Conservation (phyloP, 306 rosid species). For the Castanopsis chinensis region DNA sequence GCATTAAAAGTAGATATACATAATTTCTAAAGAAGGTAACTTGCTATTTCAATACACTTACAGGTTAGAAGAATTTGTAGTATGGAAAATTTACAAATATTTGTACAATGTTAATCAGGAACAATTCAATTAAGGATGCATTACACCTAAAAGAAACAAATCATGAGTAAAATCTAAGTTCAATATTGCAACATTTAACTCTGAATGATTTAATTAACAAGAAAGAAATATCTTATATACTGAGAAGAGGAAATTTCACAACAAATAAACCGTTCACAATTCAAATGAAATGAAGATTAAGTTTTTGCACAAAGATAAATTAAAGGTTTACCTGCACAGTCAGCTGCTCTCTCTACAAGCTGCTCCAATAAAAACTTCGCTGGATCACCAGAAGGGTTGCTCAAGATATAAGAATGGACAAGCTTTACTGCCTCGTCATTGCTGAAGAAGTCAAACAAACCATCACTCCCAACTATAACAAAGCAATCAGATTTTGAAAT, state of each 20-base stretch:
- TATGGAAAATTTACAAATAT: background rate
- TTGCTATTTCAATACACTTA: background rate
- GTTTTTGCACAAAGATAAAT: conserved; percentile 7
- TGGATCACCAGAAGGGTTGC: conserved; percentile 81
- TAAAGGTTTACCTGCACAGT: conserved; percentile 60
- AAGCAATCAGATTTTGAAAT: conserved; percentile 71
- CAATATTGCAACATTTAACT: background rate
- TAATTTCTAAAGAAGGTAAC: background rate
- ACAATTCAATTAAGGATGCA: background rate
- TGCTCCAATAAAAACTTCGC: conserved; percentile 88
- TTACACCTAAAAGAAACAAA: background rate
- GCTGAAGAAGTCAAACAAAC: conserved; percentile 93
- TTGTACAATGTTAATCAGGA: background rate
- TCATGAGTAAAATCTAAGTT: background rate
- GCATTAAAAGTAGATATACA: background rate
- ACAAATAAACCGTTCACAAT: background rate
- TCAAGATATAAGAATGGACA: conserved; percentile 67
- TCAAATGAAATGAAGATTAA: background rate
- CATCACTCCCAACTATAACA: conserved; percentile 87
- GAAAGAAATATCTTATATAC: background rate
- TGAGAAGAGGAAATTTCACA: background rate
- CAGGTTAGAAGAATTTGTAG: background rate
- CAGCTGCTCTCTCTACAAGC: conserved; percentile 79
- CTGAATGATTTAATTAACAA: background rate
- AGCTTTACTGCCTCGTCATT: conserved; percentile 80